Evolutionary conservation across 1,284 basidiomycete genomes (phyloP), one percentile per base, ranked within the genome.

Genomic region (Ganoderma resinaceum): DNA sequence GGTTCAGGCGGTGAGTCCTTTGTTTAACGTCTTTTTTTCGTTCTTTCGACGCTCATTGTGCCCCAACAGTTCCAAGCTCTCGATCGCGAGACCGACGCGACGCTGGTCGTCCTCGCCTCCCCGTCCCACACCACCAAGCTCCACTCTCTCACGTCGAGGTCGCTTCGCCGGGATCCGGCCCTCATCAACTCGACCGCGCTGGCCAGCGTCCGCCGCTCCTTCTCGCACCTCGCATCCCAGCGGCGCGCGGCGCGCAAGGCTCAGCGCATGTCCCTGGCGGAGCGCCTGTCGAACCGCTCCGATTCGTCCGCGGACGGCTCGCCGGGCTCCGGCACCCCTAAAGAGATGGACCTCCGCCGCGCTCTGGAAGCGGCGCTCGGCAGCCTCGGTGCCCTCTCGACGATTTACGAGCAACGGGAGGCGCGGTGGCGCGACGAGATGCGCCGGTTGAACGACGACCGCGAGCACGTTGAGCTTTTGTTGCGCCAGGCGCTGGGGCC

Each of bases 61-160:
- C 33, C 71, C 61, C 70, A 46, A 49, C 74, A 94, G 92, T 91
- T 94, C 85, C 90, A 92, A 80, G 85, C 85, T 38, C 81, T 94
- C 26, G 92, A 94, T 79, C 84, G 91, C 61, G 91, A 93, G 78
- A 94, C 92, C 5, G 93, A 94, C 74, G 83, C 91, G 16, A 93
- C 91, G 0, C 84, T 94, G 80, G 78, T 94, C 37, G 79, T 94
- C 0, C 81, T 94, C 26, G 91, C 92, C 2, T 86, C 91, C 0
- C 93, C 92, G 0, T 87, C 91, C 0, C 90, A 94, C 76, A 84
- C 88, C 11, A 87, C 84, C 20, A 90, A 89, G 72, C 76, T 92
- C 3, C 86, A 91, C 71, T 77, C 86, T 2, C 77, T 92, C 37
- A 86, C 86, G 1, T 93, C 92, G 14, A 88, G 92, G 18, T 85